Base-by-base conservation (phyloP, 164 flowering plant species). In the Kingdonia uniflora region DNA sequence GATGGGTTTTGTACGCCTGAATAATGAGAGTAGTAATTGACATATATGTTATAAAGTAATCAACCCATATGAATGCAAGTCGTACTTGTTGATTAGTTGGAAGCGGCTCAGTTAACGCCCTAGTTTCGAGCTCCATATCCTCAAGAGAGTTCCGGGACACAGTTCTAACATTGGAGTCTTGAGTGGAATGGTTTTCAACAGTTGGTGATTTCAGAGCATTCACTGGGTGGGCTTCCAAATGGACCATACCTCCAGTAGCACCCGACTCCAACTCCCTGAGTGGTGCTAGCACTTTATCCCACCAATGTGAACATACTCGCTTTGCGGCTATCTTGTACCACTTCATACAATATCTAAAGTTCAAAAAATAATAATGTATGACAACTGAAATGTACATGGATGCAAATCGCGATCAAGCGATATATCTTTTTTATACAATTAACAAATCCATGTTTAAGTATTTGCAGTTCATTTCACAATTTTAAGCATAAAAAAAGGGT, bases 61-160 rank as follows among this genome's bases (percentile, higher is more conserved):
- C 35, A 29, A 29, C 35, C 35, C 35, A 29, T 29, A 29, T 29
- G 35, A 29, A 29, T 29, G 35, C 8, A 29, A 29, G 17, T 19
- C 42, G 52, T 55, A 80, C 98, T 88, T 80, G 98, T 65, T 92
- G 98, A 70, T 82, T 88, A 25, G 91, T 84, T 20, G 98, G 98
- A 74, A 92, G 96, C 53, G 98, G 96, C 66, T 92, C 98, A 40
- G 94, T 85, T 55, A 92, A 71, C 29, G 95, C 96, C 68, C 82
- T 78, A 43, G 94, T 88, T 66, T 79, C 87, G 62, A 92, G 74
- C 71, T 92, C 98, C 82, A 88, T 73, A 59, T 92, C 98, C 72
- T 92, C 98, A 50, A 92, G 76, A 56, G 72, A 58, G 61, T 64
- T 74, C 62, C 90, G 72, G 37, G 70, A 62, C 54, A 63, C 57